Conservation (phyloP, 306 rosid species). For the Trifolium repens region DNA sequence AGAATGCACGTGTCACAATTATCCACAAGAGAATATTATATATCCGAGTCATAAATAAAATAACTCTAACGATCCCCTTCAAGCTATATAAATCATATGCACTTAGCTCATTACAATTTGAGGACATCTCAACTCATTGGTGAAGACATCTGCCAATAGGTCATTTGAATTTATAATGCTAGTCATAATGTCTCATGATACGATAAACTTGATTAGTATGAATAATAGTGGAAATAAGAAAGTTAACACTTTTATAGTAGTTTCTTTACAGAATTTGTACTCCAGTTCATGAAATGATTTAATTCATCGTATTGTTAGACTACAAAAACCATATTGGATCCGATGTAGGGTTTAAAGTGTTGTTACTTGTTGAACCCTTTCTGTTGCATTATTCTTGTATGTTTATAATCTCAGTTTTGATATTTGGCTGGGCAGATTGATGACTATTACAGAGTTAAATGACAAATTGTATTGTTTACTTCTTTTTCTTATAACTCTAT, state of each 20-base stretch:
- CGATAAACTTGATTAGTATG: slow-evolving; percentile 1
- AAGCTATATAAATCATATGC: neutral
- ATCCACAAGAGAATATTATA: neutral
- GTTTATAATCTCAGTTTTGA: slow-evolving; percentile 6
- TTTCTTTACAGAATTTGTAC: neutral
- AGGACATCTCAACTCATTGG: neutral
- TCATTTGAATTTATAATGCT: neutral
- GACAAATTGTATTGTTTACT: slow-evolving; percentile 7
- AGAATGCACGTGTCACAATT: neutral
- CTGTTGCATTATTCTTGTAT: neutral
- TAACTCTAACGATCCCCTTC: neutral
- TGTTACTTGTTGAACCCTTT: slow-evolving; percentile 13
- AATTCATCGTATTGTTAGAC: neutral
- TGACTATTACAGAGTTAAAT: slow-evolving; percentile 9
- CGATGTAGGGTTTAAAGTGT: neutral
- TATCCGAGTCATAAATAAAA: neutral
- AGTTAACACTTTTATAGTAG: slow-evolving; percentile 11
- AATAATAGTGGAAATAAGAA: neutral
- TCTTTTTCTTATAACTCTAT: slow-evolving; percentile 13
- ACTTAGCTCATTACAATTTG: neutral
- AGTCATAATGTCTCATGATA: neutral
- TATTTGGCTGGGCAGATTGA: slow-evolving; percentile 13
- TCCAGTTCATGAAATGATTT: slow-evolving; percentile 16
- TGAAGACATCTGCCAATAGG: neutral
- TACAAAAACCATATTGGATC: slow-evolving; percentile 7